Evolutionary conservation across 148 eudicot genomes (phyloP), one percentile per base, ranked within the genome.

Genomic region (Chenopodium formosanum): DNA sequence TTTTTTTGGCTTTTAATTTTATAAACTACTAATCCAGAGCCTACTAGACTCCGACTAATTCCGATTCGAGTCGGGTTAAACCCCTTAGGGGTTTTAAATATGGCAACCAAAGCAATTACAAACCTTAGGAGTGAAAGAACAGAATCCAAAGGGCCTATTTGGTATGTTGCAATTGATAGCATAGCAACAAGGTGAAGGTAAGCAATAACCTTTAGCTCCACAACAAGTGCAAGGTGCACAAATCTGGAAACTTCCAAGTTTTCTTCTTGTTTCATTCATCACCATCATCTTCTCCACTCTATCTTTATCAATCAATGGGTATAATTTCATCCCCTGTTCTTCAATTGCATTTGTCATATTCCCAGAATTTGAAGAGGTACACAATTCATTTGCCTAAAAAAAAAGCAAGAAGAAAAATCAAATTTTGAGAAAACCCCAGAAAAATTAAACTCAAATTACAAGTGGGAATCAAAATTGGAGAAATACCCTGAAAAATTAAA

Each of bases 101-200:
- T 92, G 94, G 92, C 98, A 95, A 60, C 96, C 92, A 80, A 95
- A 88, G 87, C 98, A 95, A 86, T 93, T 92, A 86, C 98, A 95
- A 60, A 96, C 89, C 80, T 82, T 92, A 74, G 98, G 98, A 32
- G 94, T 93, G 75, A 95, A 95, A 46, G 98, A 87, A 74, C 96
- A 95, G 82, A 91, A 93, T 62, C 98, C 98, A 87, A 93, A 95
- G 73, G 98, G 98, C 84, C 94, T 89, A 85, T 93, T 90, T 73
- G 98, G 98, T 13, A 95, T 95, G 84, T 95, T 93, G 93, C 98
- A 95, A 81, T 90, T 94, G 87, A 94, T 94, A 23, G 98, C 95
- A 88, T 94, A 94, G 82, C 98, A 95, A 84, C 98, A 95, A 83
- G 98, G 93, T 9, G 96, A 88, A 52, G 94, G 98, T 79, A 95